Percentiles rank a stretch among this genome's conserved stretches.
Conservation (phyloP, 2,329 filamentous ascomycete genomes). For the Pseudogymnoascus sp. region DNA sequence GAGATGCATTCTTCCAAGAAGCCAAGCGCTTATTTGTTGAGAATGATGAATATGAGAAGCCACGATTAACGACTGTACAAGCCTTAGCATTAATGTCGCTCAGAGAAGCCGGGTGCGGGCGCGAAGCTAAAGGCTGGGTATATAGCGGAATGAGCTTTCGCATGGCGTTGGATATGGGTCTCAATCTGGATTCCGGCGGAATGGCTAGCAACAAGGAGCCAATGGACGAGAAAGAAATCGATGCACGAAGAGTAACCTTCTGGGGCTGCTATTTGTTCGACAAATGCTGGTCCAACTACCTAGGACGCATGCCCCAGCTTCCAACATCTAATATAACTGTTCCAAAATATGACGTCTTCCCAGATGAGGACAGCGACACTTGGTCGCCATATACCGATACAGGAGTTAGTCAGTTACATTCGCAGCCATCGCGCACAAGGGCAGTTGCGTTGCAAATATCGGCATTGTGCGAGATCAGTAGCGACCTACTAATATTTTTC, state of each 20-base stretch:
- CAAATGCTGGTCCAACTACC: conserved; percentile 97
- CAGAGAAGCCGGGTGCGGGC: conserved; percentile 84
- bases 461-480: conserved; percentile 84
- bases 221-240: conserved; percentile 74
- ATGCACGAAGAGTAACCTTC: conserved; percentile 84
- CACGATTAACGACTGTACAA: conserved; percentile 82
- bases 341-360: conserved; percentile 85
- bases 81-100: conserved; percentile 94
- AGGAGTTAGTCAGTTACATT: conserved; percentile 63
- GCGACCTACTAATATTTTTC: conserved; percentile 80
- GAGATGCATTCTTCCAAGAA: conserved; percentile 93
- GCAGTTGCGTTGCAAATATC: conserved; percentile 76
- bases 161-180: conserved; percentile 89
- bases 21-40: conserved; percentile 84
- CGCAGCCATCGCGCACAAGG: conserved; percentile 75
- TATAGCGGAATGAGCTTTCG: conserved; percentile 98
- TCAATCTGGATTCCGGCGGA: conserved; percentile 74
- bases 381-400: conserved; percentile 88
- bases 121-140: conserved; percentile 94
- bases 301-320: conserved; percentile 83
- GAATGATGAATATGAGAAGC: conserved; percentile 87
- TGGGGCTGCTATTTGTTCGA: conserved; percentile 99
- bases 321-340: conserved; percentile 73
- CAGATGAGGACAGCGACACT: conserved; percentile 72
- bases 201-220: conserved; percentile 50